Evolutionary conservation across 352 stramenopile genomes (phyloP), one percentile per base, ranked within the genome.

Genomic region (Phytophthora quininea): DNA sequence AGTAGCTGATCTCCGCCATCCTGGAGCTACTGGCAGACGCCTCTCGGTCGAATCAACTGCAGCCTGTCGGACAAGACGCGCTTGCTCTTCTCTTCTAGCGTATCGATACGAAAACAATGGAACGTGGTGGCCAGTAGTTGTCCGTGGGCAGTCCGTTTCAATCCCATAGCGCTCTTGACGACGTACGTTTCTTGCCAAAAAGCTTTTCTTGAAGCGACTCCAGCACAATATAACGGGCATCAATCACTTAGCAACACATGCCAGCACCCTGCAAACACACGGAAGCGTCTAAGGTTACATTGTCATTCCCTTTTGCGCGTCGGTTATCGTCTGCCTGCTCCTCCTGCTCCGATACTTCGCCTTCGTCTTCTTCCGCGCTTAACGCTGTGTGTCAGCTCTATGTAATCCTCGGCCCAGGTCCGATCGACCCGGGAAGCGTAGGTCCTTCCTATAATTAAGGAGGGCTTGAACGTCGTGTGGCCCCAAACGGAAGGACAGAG

Each of bases 1-100:
- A 95, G 76, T 96, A 95, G 58, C 83, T 91, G 74, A 94, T 91
- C 76, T 96, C 88, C 11, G 84, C 82, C 88, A 96, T 96, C 42
- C 31, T 19, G 8, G 30, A 10, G 32, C 49, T 24, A 24, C 19
- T 24, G 19, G 19, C 19, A 24, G 19, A 0, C 19, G 19, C 19
- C 19, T 24, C 33, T 47, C 37, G 19, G 14, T 55, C 30, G 6
- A 37, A 55, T 29, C 49, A 5, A 29, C 43, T 49, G 43, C 43
- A 49, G 43, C 19, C 30, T 24, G 47, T 30, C 57, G 51, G 48
- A 68, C 46, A 61, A 38, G 60, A 57, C 59, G 30, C 48, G 12
- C n/a, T 33, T 33, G 38, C 14, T 56, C 32, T 31, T 55, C 53
- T 11, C 8, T 6, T 40, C 32, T 37, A 62, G 56, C 57, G 57